Evolutionary conservation across 2,329 filamentous ascomycete species (phyloP).

Genomic region (Spiromastix sp.): DNA sequence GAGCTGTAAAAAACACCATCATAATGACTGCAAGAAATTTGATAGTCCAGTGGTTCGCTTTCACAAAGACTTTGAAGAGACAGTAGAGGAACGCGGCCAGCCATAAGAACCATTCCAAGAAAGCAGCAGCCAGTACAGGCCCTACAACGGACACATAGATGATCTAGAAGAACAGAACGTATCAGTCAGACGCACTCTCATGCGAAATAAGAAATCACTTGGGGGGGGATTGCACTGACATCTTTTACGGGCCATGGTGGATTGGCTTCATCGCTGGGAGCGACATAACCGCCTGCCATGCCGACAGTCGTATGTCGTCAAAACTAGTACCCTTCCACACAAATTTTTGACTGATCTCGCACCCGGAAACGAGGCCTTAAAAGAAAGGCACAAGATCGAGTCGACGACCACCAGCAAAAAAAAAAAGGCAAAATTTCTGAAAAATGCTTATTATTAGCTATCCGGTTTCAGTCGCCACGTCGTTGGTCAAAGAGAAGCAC

Average conservation of each 20-base stretch:
- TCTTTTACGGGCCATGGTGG: constrained; percentile 27
- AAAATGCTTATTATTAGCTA: too few relatives aligned
- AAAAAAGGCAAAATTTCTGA: too few relatives aligned
- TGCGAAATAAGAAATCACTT: not conserved
- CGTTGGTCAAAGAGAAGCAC: too few relatives aligned
- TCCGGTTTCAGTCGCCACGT: too few relatives aligned
- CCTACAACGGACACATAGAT: constrained; percentile 75
- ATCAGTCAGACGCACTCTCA: constrained; percentile 1
- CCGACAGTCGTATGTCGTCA: not conserved
- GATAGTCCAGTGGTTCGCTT: constrained; percentile 82
- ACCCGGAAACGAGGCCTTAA: too few relatives aligned
- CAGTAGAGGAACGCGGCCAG: constrained; percentile 91
- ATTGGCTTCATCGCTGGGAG: constrained; percentile 9
- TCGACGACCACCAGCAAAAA: too few relatives aligned
- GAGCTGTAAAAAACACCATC: constrained; percentile 58
- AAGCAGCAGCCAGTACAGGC: constrained; percentile 68
- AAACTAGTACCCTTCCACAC: too few relatives aligned
- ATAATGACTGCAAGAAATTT: constrained; percentile 67
- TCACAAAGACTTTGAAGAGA: constrained; percentile 73
- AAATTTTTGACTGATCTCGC: too few relatives aligned
- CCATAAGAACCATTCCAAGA: constrained; percentile 92
- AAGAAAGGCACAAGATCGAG: too few relatives aligned
- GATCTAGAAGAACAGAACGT: constrained; percentile 46
- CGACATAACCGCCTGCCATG: constrained; percentile 9
- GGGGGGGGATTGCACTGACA: constrained; percentile 19